These are phyloP conservation scores for Cutaneotrichosporon daszewskae DNA, from an alignment of 1,284 basidiomycete genomes.

Conservation along the genomic window DNA sequence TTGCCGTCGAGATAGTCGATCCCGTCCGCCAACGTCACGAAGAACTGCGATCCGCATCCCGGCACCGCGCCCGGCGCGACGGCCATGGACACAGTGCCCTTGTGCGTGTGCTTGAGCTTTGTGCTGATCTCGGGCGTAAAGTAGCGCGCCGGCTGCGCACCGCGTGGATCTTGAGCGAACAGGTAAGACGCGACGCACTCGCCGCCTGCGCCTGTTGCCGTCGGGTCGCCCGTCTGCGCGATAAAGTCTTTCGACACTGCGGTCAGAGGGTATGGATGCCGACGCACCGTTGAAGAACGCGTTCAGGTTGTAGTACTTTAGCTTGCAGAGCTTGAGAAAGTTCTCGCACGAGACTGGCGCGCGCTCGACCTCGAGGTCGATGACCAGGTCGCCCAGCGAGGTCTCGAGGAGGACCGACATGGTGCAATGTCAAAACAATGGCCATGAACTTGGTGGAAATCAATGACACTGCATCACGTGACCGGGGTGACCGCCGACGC, in stretches of 20 bases:
- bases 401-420: constrained; percentile 98
- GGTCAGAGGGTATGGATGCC: constrained; percentile 4
- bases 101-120: constrained; percentile 74
- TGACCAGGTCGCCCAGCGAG: constrained; percentile 89
- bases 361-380: constrained; percentile 85
- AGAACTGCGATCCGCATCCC: constrained; percentile 92
- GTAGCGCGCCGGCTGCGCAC: constrained; percentile 57
- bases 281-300: constrained; percentile 90
- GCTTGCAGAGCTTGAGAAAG: constrained; percentile 94
- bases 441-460: no score
- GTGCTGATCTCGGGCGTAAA: constrained; percentile 75
- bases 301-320: constrained; percentile 92
- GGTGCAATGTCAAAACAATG: no score
- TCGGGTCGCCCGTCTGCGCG: constrained; percentile 89
- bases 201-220: constrained; percentile 89
- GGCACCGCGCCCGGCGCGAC: constrained; percentile 66
- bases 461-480: no score
- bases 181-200: constrained; percentile 66
- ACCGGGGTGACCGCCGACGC: no score
- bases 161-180: constrained; percentile 52
- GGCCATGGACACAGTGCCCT: constrained; percentile 93
- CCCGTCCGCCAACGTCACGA: constrained; percentile 82
- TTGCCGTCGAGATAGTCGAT: constrained; percentile 95
- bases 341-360: constrained; percentile 89
- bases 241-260: constrained; percentile 93